phyloP scores from a whole-genome alignment of 169 alveolate species.

The Cryptosporidium andersoni region DNA sequence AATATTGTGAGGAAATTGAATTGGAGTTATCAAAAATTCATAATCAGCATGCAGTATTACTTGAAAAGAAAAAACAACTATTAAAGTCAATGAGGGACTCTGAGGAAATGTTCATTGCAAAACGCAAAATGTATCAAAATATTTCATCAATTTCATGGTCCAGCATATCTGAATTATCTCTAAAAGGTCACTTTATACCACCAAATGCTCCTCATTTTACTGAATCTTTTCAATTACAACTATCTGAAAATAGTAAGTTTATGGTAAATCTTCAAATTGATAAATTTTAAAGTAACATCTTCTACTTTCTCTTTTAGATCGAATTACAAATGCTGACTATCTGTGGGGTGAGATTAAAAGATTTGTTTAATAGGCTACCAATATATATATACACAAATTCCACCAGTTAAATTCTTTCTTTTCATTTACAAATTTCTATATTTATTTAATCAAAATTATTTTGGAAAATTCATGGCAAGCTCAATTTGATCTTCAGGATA shows the following conservation, averaged over 20 bases:
- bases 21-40: slow-evolving; percentile 40
- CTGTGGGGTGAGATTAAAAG: slow-evolving; percentile 62
- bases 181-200: slow-evolving; percentile 65
- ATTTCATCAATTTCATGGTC: slow-evolving; percentile 67
- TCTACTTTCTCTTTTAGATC: background rate
- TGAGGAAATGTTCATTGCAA: slow-evolving; percentile 39
- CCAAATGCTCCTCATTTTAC: slow-evolving; percentile 44
- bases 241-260: slow-evolving; percentile 55
- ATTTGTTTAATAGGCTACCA: background rate
- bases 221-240: slow-evolving; percentile 43
- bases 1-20: slow-evolving; percentile 55
- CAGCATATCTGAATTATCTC: slow-evolving; percentile 46
- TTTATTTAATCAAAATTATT: background rate
- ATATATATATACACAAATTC: background rate
- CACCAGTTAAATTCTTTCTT: background rate
- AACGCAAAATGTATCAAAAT: slow-evolving; percentile 58
- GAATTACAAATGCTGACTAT: slow-evolving; percentile 44
- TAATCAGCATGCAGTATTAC: slow-evolving; percentile 36
- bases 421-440: background rate
- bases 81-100: slow-evolving; percentile 65
- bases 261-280: background rate
- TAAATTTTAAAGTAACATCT: background rate
- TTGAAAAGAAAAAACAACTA: slow-evolving; percentile 46
- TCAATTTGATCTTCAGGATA: slow-evolving; percentile 66
- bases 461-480: slow-evolving; percentile 32